These are phyloP conservation scores for Eutrema salsugineum DNA, from an alignment of 441 rosid genomes.

Conservation along the genomic window DNA sequence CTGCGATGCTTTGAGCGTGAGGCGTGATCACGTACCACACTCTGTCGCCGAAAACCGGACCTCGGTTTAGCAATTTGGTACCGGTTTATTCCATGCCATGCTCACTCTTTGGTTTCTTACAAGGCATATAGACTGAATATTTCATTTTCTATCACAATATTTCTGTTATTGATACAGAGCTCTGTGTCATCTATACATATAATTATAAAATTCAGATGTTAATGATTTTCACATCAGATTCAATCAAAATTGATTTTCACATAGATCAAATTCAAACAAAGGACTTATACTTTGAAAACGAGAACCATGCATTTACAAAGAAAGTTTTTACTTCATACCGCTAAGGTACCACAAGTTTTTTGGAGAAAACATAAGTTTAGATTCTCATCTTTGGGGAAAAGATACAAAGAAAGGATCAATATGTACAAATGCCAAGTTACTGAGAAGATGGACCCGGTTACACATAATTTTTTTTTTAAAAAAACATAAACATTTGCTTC, in stretches of 20 bases:
- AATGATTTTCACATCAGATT: too few species aligned
- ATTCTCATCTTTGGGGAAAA: background rate
- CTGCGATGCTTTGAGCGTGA: background rate
- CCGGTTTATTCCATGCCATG: background rate
- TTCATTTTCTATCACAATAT: background rate
- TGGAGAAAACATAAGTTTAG: background rate
- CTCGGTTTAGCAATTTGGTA: background rate
- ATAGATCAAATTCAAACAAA: too few species aligned
- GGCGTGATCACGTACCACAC: background rate
- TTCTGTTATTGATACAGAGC: too few species aligned
- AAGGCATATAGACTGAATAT: background rate
- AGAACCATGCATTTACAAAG: too few species aligned
- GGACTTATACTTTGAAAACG: too few species aligned
- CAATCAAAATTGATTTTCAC: too few species aligned
- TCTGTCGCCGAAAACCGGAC: background rate
- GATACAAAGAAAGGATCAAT: slow-evolving; percentile 6
- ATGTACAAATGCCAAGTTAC: slow-evolving; percentile 21
- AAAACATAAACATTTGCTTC: background rate
- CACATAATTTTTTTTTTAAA: too few species aligned
- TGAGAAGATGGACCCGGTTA: background rate
- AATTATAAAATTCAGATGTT: too few species aligned
- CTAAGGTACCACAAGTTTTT: background rate
- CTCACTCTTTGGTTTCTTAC: background rate
- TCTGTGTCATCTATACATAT: too few species aligned
- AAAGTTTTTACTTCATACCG: too few species aligned